Base-by-base conservation (phyloP, 1,139 yeast genomes). In the Komagataea norvegica region DNA sequence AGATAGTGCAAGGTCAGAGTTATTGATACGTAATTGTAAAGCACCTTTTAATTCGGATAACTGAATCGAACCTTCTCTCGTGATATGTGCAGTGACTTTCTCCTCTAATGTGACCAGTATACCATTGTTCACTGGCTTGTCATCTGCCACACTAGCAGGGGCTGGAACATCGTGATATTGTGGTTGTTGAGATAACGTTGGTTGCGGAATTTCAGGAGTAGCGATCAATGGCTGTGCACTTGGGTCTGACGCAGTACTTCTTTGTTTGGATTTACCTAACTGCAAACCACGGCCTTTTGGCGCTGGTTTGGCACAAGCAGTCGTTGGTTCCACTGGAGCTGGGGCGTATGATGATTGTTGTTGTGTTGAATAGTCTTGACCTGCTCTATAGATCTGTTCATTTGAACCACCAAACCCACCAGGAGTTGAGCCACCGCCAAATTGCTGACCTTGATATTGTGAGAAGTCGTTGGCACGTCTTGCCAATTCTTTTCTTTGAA, bases 31-130 rank as follows among this genome's bases (percentile, higher is more conserved):
- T 57, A 91, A 70, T 62, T 87, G 95, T 52, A 91, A 70, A 51
- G 84, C 94, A 59, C 98, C 98, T 62, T 87, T 87, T 44, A 88
- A 74, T 58, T 89, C 96, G 33, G 88, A 76, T 21, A 77, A 68
- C 38, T 72, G 60, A 42, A 88, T 67, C 1, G 84, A 71, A 33
- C 97, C 97, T 54, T 89, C 96, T 56, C 97, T 81, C 19, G 83
- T 68, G 45, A 89, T 72, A 53, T 78, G 79, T 6, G 94, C 94
- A 33, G 77, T 70, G 43, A 88, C 68, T 51, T 81, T 79, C 63
- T 91, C 98, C 54, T 79, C 79, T 35, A 88, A 65, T 10, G 85
- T 70, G 45, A 89, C 71, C 60, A 87, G 74, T 40, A 89, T 80
- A 49, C 96, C 96, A 48, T 84, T 75, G 60, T 86, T 85, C 14